phyloP scores from a whole-genome alignment of 441 rosid species.

The Gossypium aridum region DNA sequence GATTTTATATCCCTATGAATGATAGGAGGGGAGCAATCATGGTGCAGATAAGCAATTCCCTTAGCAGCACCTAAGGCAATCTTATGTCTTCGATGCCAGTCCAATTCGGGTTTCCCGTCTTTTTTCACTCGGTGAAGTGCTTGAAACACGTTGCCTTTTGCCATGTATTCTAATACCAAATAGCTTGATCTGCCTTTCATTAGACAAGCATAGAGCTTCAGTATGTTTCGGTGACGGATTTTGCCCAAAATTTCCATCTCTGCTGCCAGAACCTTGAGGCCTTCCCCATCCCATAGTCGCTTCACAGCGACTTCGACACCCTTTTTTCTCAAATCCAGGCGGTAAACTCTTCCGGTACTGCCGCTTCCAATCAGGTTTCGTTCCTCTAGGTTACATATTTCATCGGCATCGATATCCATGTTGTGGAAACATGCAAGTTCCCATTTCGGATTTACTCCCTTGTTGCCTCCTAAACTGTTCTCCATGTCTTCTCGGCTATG shows the following conservation, averaged over 20 bases:
- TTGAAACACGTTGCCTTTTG: slow-evolving; percentile 59
- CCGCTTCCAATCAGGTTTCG: slow-evolving; percentile 69
- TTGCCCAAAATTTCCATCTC: slow-evolving; percentile 79
- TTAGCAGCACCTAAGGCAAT: slow-evolving; percentile 77
- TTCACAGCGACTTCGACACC: slow-evolving; percentile 69
- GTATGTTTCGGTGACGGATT: slow-evolving; percentile 71
- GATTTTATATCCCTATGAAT: slow-evolving; percentile 88
- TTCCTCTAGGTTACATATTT: slow-evolving; percentile 55
- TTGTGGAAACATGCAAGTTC: slow-evolving; percentile 58
- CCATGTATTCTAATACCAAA: slow-evolving; percentile 80
- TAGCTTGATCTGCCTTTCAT: slow-evolving; percentile 47
- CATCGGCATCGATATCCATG: slow-evolving; percentile 64
- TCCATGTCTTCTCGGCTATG: slow-evolving; percentile 24
- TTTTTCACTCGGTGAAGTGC: slow-evolving; percentile 54
- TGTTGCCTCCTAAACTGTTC: slow-evolving; percentile 23
- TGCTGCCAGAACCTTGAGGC: slow-evolving; percentile 44
- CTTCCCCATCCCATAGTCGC: slow-evolving; percentile 49
- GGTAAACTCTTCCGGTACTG: slow-evolving; percentile 77
- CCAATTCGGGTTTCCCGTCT: slow-evolving; percentile 47
- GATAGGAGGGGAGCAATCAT: slow-evolving; percentile 70
- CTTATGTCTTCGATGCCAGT: slow-evolving; percentile 62
- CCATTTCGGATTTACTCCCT: slow-evolving; percentile 38
- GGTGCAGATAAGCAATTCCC: slow-evolving; percentile 83
- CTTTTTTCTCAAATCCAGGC: slow-evolving; percentile 62
- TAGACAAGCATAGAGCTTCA: slow-evolving; percentile 74